These are phyloP conservation scores for Colletotrichum sp. DNA, from an alignment of 2,329 filamentous ascomycete genomes.

Conservation along the genomic window DNA sequence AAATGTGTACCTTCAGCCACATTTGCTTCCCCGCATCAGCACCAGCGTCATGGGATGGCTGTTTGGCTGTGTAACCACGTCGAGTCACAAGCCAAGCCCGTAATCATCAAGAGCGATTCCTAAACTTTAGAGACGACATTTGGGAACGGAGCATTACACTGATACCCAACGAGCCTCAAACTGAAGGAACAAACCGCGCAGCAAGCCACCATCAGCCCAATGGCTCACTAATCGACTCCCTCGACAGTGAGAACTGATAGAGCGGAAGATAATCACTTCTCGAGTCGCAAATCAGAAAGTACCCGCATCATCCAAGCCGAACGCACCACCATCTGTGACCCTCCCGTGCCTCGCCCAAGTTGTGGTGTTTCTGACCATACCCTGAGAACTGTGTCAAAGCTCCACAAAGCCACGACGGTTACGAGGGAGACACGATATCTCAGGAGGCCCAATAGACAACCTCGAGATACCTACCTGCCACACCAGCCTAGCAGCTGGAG, in stretches of 20 bases:
- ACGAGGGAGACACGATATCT: neutral
- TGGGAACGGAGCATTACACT: neutral
- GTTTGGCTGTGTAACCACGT: neutral
- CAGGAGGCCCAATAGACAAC: neutral
- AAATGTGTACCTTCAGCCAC: neutral
- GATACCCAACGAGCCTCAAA: neutral
- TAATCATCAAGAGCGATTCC: neutral
- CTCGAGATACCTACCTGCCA: neutral
- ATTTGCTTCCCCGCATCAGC: neutral
- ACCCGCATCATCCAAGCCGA: neutral
- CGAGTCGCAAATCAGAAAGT: neutral
- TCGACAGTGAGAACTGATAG: neutral
- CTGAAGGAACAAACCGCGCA: neutral
- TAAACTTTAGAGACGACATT: neutral
- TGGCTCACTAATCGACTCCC: neutral
- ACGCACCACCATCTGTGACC: neutral
- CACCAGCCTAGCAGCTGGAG: neutral
- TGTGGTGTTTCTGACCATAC: neutral
- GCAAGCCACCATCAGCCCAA: neutral
- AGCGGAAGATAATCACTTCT: neutral
- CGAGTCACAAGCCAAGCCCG: neutral
- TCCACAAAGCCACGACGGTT: neutral
- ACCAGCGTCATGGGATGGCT: neutral
- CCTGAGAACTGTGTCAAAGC: neutral
- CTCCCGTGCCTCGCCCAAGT: neutral